Percentiles rank a stretch among this genome's conserved stretches.
Evolutionary conservation across 495 filamentous ascomycete genomes (phyloP).

Genomic region (Daldinia concentrica): DNA sequence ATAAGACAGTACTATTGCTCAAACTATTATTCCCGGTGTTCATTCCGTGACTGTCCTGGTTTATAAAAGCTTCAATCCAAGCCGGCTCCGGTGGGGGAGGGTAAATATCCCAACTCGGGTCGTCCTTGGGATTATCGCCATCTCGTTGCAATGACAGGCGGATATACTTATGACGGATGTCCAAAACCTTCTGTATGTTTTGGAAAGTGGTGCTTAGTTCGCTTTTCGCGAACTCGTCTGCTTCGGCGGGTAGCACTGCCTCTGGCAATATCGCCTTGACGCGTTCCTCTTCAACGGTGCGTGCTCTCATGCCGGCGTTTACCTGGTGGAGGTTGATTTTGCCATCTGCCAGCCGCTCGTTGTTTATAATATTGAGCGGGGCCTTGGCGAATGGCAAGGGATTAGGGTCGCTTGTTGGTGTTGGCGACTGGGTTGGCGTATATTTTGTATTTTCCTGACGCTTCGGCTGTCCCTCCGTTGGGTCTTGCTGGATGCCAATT

Average conservation of each 20-base stretch:
- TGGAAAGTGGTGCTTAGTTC: slow-evolving; percentile 86
- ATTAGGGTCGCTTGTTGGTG: too few species aligned
- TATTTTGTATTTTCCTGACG: too few species aligned
- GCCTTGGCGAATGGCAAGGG: too few species aligned
- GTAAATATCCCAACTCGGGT: slow-evolving; percentile 85
- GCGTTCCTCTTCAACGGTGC: too few species aligned
- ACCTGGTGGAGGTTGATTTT: too few species aligned
- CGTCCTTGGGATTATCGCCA: slow-evolving; percentile 86
- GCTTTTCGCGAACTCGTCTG: too few species aligned
- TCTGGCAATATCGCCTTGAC: slow-evolving; percentile 28
- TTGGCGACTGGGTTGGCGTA: too few species aligned
- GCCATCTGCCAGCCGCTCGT: too few species aligned
- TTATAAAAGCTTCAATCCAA: slow-evolving; percentile 75
- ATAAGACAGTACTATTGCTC: slow-evolving; percentile 64
- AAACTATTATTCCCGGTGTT: slow-evolving; percentile 60
- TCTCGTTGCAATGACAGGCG: slow-evolving; percentile 82
- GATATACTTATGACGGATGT: slow-evolving; percentile 90
- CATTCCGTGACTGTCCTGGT: slow-evolving; percentile 47
- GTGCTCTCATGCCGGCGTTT: too few species aligned
- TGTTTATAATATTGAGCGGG: too few species aligned
- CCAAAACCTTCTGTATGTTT: slow-evolving; percentile 83
- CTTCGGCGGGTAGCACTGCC: slow-evolving; percentile 26
- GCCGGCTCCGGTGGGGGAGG: slow-evolving; percentile 89
- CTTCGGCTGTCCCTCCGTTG: too few species aligned
- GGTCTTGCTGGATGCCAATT: too few species aligned